phyloP scores from a whole-genome alignment of 73 alveolate genomes.

The Blepharisma japonicum region DNA sequence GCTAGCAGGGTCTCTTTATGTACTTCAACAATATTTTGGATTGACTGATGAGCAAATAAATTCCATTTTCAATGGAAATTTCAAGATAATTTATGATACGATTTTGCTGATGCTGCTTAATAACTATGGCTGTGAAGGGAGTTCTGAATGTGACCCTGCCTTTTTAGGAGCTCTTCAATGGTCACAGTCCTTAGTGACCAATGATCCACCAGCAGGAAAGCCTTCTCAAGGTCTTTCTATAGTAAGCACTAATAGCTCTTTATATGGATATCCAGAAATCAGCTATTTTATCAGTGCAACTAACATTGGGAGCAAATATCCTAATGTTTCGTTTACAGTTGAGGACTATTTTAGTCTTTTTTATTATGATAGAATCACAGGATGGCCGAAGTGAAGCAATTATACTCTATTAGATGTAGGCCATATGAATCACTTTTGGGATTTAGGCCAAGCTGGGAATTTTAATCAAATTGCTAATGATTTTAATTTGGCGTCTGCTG shows the following conservation, averaged over 20 bases:
- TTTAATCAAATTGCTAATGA: constrained; percentile 11
- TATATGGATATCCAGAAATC: constrained; percentile 27
- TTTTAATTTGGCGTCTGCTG: neutral
- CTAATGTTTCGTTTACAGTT: neutral
- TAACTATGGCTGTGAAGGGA: neutral
- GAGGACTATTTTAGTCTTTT: constrained; percentile 16
- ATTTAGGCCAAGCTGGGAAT: constrained; percentile 4
- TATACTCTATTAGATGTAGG: constrained; percentile 26
- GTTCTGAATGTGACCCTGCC: constrained; percentile 26
- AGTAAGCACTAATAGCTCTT: neutral
- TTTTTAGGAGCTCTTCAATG: constrained; percentile 28
- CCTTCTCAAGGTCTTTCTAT: neutral
- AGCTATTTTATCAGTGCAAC: neutral
- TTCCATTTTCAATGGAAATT: neutral
- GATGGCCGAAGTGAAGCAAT: neutral
- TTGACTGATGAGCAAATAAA: neutral
- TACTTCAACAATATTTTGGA: constrained; percentile 20
- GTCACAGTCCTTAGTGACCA: neutral
- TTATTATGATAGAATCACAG: constrained; percentile 16
- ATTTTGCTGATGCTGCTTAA: neutral
- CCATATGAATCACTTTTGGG: constrained; percentile 5
- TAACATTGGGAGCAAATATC: neutral
- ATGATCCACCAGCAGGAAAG: neutral
- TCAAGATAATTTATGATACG: neutral
- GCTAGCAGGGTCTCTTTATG: constrained; percentile 1